A percentile compares a stretch with the other conserved stretches of the same genome.
These are phyloP conservation scores for Tephrocybe sp. DNA, from an alignment of 768 basidiomycete species.

Conservation along the genomic window DNA sequence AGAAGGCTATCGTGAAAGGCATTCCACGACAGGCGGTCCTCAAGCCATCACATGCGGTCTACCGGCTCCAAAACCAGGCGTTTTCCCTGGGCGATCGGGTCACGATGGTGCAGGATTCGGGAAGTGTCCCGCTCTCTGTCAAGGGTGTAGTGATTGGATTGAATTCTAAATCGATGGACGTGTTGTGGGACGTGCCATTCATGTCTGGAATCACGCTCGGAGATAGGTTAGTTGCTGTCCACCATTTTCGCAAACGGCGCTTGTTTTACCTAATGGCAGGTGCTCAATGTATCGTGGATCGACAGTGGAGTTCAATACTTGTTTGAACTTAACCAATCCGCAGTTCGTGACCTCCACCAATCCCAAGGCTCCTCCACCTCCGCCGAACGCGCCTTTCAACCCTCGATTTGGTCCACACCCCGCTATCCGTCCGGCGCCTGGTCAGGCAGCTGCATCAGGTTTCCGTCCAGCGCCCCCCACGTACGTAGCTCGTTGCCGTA, in stretches of 20 bases:
- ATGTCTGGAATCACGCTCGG: slow-evolving; percentile 89
- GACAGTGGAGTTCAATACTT: slow-evolving; percentile 82
- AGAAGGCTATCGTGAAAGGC: slow-evolving; percentile 90
- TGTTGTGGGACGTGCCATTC: slow-evolving; percentile 95
- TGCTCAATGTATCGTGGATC: slow-evolving; percentile 94
- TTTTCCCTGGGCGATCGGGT: slow-evolving; percentile 93
- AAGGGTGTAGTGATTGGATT: slow-evolving; percentile 95
- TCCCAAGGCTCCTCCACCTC: slow-evolving; percentile 52
- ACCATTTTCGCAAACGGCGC: background rate
- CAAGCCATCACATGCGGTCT: slow-evolving; percentile 88
- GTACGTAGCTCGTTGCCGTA: slow-evolving; percentile 26
- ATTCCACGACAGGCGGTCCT: slow-evolving; percentile 93
- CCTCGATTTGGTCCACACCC: slow-evolving; percentile 71
- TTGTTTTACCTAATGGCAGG: slow-evolving; percentile 35
- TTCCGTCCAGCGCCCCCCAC: slow-evolving; percentile 56
- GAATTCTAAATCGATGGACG: slow-evolving; percentile 85
- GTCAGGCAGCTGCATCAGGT: slow-evolving; percentile 56
- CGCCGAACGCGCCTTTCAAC: slow-evolving; percentile 55
- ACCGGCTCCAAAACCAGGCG: slow-evolving; percentile 84
- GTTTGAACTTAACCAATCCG: slow-evolving; percentile 83
- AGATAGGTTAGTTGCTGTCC: slow-evolving; percentile 56
- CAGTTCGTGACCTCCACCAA: slow-evolving; percentile 84
- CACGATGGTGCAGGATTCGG: slow-evolving; percentile 94
- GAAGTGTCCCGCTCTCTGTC: slow-evolving; percentile 84
- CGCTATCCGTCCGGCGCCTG: slow-evolving; percentile 51